Percentiles rank a stretch among this genome's conserved stretches.
phyloP scores from a whole-genome alignment of 108 stramenopile species.

The Skeletonema marinoi region DNA sequence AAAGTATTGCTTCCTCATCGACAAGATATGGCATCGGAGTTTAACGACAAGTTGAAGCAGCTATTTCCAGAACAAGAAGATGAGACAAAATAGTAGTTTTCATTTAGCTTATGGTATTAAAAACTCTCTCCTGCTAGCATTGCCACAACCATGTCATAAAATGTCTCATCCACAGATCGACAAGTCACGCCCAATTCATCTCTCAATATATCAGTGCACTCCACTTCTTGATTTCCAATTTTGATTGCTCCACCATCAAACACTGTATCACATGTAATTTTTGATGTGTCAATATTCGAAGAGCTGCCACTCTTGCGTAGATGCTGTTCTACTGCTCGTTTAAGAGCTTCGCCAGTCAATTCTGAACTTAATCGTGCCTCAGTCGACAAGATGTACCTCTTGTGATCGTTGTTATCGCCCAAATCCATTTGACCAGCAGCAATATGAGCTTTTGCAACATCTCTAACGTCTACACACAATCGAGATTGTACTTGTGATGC shows the following conservation, averaged over 20 bases:
- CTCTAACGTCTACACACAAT: slow-evolving; percentile 81
- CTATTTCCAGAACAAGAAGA: neutral
- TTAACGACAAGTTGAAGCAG: neutral
- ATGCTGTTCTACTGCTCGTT: slow-evolving; percentile 11
- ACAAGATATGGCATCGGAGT: neutral
- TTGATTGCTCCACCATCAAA: slow-evolving; percentile 85
- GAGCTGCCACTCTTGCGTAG: slow-evolving; percentile 19
- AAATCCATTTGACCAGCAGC: slow-evolving; percentile 54
- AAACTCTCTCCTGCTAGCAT: slow-evolving; percentile 29
- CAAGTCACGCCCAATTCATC: slow-evolving; percentile 55
- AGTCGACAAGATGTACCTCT: slow-evolving; percentile 72
- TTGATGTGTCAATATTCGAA: slow-evolving; percentile 9
- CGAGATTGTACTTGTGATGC: slow-evolving; percentile 77
- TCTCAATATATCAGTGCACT: slow-evolving; percentile 52
- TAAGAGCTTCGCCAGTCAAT: slow-evolving; percentile 60
- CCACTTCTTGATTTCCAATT: slow-evolving; percentile 75
- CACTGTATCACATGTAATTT: slow-evolving; percentile 58
- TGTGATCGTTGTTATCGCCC: neutral
- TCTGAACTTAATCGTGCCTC: slow-evolving; percentile 69
- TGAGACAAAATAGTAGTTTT: neutral
- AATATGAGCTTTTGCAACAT: slow-evolving; percentile 80
- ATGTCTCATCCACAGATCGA: slow-evolving; percentile 71
- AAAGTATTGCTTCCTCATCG: neutral
- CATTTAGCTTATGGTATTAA: neutral
- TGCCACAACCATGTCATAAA: slow-evolving; percentile 68